Percentiles rank a stretch among this genome's conserved stretches.
Evolutionary conservation across 805 yeast genomes (phyloP).

Genomic region (Starmerella powellii): DNA sequence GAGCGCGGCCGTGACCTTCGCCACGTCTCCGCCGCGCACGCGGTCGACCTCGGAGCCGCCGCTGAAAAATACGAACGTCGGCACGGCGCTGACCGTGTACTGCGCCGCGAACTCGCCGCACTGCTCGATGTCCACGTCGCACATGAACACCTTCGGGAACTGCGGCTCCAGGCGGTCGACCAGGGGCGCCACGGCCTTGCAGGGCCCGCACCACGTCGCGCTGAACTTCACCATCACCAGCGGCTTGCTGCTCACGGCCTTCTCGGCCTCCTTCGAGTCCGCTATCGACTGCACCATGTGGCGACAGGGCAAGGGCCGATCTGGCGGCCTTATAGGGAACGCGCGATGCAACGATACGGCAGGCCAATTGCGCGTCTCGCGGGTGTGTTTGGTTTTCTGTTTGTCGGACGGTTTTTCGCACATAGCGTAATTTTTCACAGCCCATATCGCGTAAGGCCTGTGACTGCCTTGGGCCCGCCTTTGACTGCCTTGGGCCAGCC

Average conservation of each 20-base stretch:
- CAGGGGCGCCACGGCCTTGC: conserved; percentile 91
- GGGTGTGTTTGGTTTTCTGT: too few relatives aligned
- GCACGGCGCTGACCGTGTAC: conserved; percentile 50
- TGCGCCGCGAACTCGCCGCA: conserved; percentile 56
- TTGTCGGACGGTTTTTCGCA: too few relatives aligned
- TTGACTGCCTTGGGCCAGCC: too few relatives aligned
- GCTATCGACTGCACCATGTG: conserved; percentile 11
- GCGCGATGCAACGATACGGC: background rate
- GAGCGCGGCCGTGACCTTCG: conserved; percentile 10
- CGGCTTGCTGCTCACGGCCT: conserved; percentile 5
- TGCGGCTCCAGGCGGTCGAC: conserved; percentile 65
- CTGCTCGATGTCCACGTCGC: conserved; percentile 85
- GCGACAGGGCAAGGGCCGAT: background rate
- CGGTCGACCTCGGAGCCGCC: conserved; percentile 57
- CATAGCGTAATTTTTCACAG: too few relatives aligned
- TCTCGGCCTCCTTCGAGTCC: conserved; percentile 5
- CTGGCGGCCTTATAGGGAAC: background rate
- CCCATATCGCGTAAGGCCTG: too few relatives aligned
- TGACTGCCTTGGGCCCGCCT: too few relatives aligned
- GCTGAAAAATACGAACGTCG: conserved; percentile 63
- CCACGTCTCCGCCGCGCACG: conserved; percentile 26
- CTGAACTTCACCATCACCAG: conserved; percentile 61
- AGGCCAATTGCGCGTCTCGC: too few relatives aligned
- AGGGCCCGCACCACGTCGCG: conserved; percentile 97
- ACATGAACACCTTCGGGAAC: conserved; percentile 45